Conservation (phyloP, 306 rosid genomes). For the Trichosanthes cucumerina region DNA sequence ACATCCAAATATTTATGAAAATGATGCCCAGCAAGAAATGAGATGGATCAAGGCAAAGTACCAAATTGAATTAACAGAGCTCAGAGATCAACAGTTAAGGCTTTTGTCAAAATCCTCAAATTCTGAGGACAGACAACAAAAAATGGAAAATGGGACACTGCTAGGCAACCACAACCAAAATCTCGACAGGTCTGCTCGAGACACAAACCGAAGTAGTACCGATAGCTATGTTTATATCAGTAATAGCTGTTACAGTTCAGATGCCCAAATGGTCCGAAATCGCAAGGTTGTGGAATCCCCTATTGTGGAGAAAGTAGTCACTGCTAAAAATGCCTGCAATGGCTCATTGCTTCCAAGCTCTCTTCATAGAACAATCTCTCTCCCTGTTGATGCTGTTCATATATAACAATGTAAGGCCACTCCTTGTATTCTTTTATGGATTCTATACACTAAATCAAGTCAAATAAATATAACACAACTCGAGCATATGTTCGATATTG, state of each 20-base stretch:
- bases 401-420: conserved; percentile 18
- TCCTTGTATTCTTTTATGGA: conserved; percentile 37
- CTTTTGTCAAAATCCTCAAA: conserved; percentile 25
- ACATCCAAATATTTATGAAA: conserved; percentile 24
- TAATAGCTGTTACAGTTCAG: conserved; percentile 34
- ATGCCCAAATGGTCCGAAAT: conserved; percentile 34
- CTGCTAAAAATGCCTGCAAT: conserved; percentile 14
- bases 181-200: neutral
- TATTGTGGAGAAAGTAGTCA: neutral
- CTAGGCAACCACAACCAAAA: conserved; percentile 16
- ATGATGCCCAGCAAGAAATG: conserved; percentile 41
- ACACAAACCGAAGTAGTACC: neutral
- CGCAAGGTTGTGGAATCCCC: conserved; percentile 21
- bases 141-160: conserved; percentile 19
- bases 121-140: conserved; percentile 16
- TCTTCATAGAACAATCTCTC: conserved; percentile 60
- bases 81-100: conserved; percentile 35
- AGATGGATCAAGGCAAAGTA: conserved; percentile 73
- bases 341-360: conserved; percentile 43
- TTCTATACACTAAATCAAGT: conserved; percentile 23
- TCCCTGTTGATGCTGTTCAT: conserved; percentile 78
- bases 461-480: conserved; percentile 10
- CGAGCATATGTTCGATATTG: neutral
- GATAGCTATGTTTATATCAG: neutral
- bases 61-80: conserved; percentile 49